phyloP scores from a whole-genome alignment of 176 grass and related monocot species.

The Triticum urartu region DNA sequence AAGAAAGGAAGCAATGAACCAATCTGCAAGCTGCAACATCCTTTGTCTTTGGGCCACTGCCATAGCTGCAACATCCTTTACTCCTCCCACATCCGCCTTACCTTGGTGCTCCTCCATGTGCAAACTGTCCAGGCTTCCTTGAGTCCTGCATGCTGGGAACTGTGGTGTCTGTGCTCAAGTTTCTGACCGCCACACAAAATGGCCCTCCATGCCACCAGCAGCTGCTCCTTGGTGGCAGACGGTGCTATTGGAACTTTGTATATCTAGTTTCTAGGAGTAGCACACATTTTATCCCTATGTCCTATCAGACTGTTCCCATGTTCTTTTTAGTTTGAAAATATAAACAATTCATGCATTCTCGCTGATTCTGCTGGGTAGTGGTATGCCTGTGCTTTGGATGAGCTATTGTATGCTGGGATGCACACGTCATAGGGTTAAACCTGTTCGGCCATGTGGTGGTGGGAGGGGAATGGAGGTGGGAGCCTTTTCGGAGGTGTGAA shows the following conservation, averaged over 20 bases:
- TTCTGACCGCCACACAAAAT: neutral
- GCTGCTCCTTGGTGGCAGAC: neutral
- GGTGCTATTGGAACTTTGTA: neutral
- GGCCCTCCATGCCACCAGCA: neutral
- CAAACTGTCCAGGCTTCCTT: neutral
- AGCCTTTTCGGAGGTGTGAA: neutral
- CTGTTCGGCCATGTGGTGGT: neutral
- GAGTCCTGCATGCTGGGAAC: neutral
- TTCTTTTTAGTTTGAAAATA: neutral
- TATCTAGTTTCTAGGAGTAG: neutral
- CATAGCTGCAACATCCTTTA: too few species aligned
- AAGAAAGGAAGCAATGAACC: neutral
- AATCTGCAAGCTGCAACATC: neutral
- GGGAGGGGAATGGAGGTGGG: neutral
- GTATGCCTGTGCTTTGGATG: neutral
- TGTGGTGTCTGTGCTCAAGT: neutral
- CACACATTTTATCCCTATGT: neutral
- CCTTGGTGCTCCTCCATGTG: too few species aligned
- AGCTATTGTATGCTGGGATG: neutral
- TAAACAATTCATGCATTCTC: neutral
- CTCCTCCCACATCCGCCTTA: too few species aligned
- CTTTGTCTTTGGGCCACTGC: too few species aligned
- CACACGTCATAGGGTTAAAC: neutral
- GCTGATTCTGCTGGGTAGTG: neutral
- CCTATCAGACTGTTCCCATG: neutral